Evolutionary conservation across 345 rosid species (phyloP), one percentile per base, ranked within the genome.

Genomic region (Populus pruinosa): DNA sequence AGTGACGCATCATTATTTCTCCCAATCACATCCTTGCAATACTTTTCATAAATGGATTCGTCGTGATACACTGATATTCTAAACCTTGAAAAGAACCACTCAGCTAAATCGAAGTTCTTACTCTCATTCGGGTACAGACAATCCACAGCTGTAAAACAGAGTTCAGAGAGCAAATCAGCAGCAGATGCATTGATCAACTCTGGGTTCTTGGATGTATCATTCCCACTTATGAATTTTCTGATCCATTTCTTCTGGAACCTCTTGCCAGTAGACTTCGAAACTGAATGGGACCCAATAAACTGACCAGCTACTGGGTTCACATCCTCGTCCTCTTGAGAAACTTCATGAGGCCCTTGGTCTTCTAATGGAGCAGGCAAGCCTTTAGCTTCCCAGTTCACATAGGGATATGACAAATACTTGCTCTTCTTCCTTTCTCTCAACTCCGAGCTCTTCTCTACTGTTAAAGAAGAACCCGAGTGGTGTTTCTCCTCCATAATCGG

Each of bases 81-180:
- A 79, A 90, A 92, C 83, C 82, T 90, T 78, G 96, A 88, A 84
- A 93, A 91, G 87, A 95, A 90, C 96, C 94, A 89, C 74, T 87
- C 95, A n/a, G 75, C 59, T 21, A 80, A 65, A 70, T 85, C 85
- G 41, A 87, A 83, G 67, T 87, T 83, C 65, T 81, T 78, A 55
- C 76, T 88, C 81, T 82, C 86, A 33, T 71, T 82, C n/a, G 88
- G 81, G 79, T 81, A 78, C 64, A 59, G 74, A 69, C 85, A 85
- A 81, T 87, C 90, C 70, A 88, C 86, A 72, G 98, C 97, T 20
- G 87, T 68, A 43, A 55, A 78, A 67, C 78, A 78, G 61, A 95
- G 93, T 77, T 87, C 88, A 4, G 90, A 81, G 49, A 93, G 88
- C 84, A 93, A 79, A 67, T 89, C 89, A 44, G 85, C 81, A 3